These are phyloP conservation scores for Xylogone sp. DNA, from an alignment of 2,329 filamentous ascomycete genomes.

Conservation along the genomic window DNA sequence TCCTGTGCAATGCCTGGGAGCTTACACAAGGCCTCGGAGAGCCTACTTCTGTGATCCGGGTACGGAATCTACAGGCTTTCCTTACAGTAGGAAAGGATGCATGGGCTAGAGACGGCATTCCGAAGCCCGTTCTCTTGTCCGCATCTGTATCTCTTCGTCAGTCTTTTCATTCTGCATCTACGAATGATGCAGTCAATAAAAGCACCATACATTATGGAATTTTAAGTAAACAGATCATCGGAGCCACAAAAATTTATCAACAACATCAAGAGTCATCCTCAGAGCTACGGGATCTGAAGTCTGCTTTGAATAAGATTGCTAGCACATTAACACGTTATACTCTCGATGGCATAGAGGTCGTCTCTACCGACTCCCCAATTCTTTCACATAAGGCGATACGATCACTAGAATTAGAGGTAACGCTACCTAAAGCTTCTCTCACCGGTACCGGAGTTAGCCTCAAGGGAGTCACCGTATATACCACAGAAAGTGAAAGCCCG, in stretches of 20 bases:
- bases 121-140: conserved; percentile 61
- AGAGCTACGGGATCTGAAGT: conserved; percentile 6
- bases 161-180: conserved; percentile 54
- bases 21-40: conserved; percentile 28
- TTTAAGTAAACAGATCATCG: conserved; percentile 62
- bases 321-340: conserved; percentile 13
- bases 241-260: conserved; percentile 23
- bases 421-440: conserved; percentile 65
- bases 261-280: not conserved
- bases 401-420: conserved; percentile 48
- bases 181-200: conserved; percentile 55
- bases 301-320: conserved; percentile 3
- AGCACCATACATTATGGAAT: conserved; percentile 75
- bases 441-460: conserved; percentile 58
- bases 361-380: conserved; percentile 7
- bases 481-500: conserved; percentile 12
- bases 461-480: conserved; percentile 37
- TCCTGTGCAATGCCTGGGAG: conserved; percentile 7
- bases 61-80: conserved; percentile 57
- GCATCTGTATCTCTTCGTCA: conserved; percentile 52
- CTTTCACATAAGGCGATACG: conserved; percentile 33
- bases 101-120: conserved; percentile 57
- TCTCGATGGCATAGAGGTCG: not conserved
- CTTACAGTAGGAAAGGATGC: conserved; percentile 51
- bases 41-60: conserved; percentile 50